A percentile compares a stretch with the other conserved stretches of the same genome.
phyloP scores from a whole-genome alignment of 768 basidiomycete genomes.

The Hygrocybe punicea region DNA sequence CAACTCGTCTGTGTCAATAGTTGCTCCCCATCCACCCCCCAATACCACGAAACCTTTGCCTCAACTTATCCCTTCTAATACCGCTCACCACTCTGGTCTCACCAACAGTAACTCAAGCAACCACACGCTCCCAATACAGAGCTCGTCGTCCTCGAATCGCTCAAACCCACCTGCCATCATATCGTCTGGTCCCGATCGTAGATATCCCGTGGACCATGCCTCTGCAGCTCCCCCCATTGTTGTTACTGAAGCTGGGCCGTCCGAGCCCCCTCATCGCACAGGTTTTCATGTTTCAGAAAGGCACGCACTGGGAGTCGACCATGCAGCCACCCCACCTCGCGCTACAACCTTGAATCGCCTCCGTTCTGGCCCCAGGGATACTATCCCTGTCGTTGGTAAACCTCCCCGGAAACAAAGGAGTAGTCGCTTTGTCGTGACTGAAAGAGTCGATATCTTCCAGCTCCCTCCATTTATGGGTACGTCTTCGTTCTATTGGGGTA shows the following conservation, averaged over 20 bases:
- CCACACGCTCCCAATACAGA: conserved; percentile 40
- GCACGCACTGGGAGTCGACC: conserved; percentile 46
- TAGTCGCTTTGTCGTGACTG: conserved; percentile 92
- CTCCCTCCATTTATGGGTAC: conserved; percentile 85
- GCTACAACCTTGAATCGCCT: conserved; percentile 69
- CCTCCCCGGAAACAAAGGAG: conserved; percentile 97
- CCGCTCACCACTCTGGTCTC: conserved; percentile 10
- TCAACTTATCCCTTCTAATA: conserved; percentile 41
- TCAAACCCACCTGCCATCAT: conserved; percentile 41
- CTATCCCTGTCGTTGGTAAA: conserved; percentile 93
- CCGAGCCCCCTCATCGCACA: conserved; percentile 45
- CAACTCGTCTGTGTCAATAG: conserved; percentile 31
- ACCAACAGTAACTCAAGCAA: conserved; percentile 35
- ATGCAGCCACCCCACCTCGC: conserved; percentile 57
- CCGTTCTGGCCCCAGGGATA: conserved; percentile 86
- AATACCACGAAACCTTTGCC: conserved; percentile 67
- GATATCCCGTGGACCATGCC: conserved; percentile 46
- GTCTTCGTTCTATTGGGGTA: conserved; percentile 22
- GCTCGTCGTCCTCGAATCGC: conserved; percentile 41
- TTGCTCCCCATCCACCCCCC: conserved; percentile 58
- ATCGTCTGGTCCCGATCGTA: conserved; percentile 54
- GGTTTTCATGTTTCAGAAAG: conserved; percentile 48
- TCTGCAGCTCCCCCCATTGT: conserved; percentile 76
- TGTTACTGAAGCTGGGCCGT: conserved; percentile 58
- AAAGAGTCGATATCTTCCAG: conserved; percentile 94